These are phyloP conservation scores for Zea luxurians DNA, from an alignment of 176 grass and related monocot genomes.

Conservation along the genomic window DNA sequence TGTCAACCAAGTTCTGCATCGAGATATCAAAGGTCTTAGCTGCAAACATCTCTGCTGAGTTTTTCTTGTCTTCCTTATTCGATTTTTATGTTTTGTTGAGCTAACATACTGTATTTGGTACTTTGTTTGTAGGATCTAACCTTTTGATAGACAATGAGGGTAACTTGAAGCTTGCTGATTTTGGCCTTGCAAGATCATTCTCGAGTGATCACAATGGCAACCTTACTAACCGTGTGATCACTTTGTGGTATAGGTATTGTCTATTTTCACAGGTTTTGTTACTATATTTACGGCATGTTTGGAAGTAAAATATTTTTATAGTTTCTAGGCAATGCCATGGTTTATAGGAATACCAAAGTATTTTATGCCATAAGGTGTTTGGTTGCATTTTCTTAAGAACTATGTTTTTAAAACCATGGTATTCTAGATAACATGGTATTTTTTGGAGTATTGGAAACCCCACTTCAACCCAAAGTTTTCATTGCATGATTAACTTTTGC, in stretches of 20 bases:
- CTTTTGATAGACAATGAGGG: conserved; percentile 98
- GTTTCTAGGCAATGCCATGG: too few relatives aligned
- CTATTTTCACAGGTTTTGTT: neutral
- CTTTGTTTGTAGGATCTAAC: conserved; percentile 66
- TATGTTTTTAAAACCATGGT: too few relatives aligned
- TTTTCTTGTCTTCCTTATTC: neutral
- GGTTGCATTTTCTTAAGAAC: too few relatives aligned
- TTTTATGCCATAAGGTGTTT: too few relatives aligned
- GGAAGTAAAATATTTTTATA: too few relatives aligned
- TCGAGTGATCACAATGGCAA: conserved; percentile 85
- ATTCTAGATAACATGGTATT: too few relatives aligned
- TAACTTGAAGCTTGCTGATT: conserved; percentile 95
- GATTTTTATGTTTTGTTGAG: neutral
- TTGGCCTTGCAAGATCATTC: conserved; percentile 90
- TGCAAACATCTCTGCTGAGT: neutral
- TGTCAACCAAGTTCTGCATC: conserved; percentile 90
- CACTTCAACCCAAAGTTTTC: too few relatives aligned
- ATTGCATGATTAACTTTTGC: too few relatives aligned
- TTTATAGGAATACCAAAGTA: too few relatives aligned
- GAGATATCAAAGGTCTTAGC: conserved; percentile 84
- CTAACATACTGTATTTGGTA: conserved; percentile 14
- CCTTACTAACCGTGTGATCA: conserved; percentile 93
- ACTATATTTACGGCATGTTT: too few relatives aligned
- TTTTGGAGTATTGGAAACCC: too few relatives aligned
- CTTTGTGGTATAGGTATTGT: conserved; percentile 88